A percentile compares a stretch with the other conserved stretches of the same genome.
phyloP scores from a whole-genome alignment of 495 filamentous ascomycete genomes.

The Glonium stellatum region DNA sequence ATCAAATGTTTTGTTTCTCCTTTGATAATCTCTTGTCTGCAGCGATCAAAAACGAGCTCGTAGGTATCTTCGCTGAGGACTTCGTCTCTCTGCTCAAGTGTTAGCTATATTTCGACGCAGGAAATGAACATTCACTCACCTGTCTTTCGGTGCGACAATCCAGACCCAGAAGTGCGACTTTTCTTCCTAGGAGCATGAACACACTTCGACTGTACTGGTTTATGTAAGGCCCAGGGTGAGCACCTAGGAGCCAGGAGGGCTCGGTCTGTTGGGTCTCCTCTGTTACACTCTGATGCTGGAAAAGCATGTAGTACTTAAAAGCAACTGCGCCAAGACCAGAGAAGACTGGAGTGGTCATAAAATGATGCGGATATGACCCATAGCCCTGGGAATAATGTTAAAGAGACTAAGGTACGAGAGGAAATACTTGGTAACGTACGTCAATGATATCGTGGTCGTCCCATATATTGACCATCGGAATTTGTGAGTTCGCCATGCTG shows the following conservation, averaged over 20 bases:
- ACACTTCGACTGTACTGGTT: conserved; percentile 73
- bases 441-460: conserved; percentile 99
- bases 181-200: conserved; percentile 74
- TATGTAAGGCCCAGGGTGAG: conserved; percentile 81
- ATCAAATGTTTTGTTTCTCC: conserved; percentile 85
- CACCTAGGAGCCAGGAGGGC: conserved; percentile 84
- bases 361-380: conserved; percentile 85
- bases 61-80: conserved; percentile 77
- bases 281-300: conserved; percentile 85
- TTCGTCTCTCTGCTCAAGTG: conserved; percentile 50
- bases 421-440: conserved; percentile 21
- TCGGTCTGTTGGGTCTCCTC: conserved; percentile 75
- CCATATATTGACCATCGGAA: conserved; percentile 97
- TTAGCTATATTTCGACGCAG: conserved; percentile 7
- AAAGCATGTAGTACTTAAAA: conserved; percentile 97
- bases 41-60: conserved; percentile 76
- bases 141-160: conserved; percentile 87
- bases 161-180: conserved; percentile 74
- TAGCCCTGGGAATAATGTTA: conserved; percentile 49
- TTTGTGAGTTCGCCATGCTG: conserved; percentile 83
- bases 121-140: conserved; percentile 28
- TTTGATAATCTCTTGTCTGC: conserved; percentile 68
- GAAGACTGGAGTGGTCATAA: conserved; percentile 88
- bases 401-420: not conserved
- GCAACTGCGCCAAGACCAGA: conserved; percentile 81